Conservation (phyloP, 169 alveolate genomes). For the Babesia gibsoni region DNA sequence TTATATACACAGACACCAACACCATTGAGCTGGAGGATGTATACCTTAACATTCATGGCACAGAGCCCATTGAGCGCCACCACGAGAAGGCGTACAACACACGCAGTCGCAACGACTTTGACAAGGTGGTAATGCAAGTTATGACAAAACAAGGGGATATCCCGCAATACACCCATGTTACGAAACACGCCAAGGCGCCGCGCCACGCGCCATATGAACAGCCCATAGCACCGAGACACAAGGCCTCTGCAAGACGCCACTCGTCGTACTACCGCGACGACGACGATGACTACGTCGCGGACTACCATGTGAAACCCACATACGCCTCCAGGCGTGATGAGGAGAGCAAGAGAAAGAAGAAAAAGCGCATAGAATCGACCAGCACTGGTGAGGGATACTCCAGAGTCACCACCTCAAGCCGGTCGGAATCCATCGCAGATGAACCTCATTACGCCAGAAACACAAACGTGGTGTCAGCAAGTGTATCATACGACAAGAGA, state of each 20-base stretch:
- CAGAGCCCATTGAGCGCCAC: background rate
- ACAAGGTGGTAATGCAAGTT: constrained; percentile 33
- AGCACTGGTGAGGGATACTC: background rate
- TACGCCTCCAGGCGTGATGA: constrained; percentile 3
- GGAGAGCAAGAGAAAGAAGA: background rate
- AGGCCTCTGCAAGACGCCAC: background rate
- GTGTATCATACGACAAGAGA: constrained; percentile 70
- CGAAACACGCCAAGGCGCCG: background rate
- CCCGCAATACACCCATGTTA: background rate
- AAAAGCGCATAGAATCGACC: constrained; percentile 5
- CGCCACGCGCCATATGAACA: background rate
- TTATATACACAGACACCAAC: constrained; percentile 2
- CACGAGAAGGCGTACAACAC: constrained; percentile 8
- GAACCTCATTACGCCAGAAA: background rate
- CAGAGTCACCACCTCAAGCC: constrained; percentile 1
- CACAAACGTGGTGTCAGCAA: constrained; percentile 69
- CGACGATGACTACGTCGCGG: constrained; percentile 19
- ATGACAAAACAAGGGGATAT: constrained; percentile 5
- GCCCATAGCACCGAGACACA: background rate
- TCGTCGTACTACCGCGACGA: background rate
- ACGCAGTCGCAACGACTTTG: constrained; percentile 33
- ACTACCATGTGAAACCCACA: background rate
- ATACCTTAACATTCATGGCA: background rate
- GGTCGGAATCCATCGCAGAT: background rate
- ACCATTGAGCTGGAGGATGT: constrained; percentile 13